Base-by-base conservation (phyloP, 2,329 filamentous ascomycete species). In the Ophiostoma populinum region DNA sequence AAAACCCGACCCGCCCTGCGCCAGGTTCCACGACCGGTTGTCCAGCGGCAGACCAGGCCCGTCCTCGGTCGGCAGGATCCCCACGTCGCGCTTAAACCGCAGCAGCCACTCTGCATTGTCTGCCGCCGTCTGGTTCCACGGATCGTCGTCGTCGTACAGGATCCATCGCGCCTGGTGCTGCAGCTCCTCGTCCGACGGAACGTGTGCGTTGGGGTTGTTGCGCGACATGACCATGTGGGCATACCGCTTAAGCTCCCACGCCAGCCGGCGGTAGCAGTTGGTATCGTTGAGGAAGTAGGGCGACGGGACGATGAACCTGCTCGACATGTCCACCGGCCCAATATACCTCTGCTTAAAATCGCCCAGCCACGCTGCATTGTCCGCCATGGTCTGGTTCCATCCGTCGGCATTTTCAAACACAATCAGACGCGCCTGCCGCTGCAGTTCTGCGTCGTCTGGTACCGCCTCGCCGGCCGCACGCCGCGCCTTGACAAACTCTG, bases 81-180 rank as follows among this genome's bases (percentile, higher is more conserved):
- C 67, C 1, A 55, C 58, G 32, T 69, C 61, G 9, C 67, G 61
- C 50, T 76, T 75, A 55, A 76, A 75, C 29, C 70, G 62, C 37
- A 62, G 58, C 10, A 76, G 57, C 71, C 71, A 76, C 49, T 75
- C 70, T 1, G 58, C 60, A 42, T 75, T 75, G 46, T 75, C 71
- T 20, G 70, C 70, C 1, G 67, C 66, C 0, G 70, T 75, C 44
- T 71, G 65, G 47, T 75, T 75, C 65, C 69, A 74, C 3, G 67
- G 67, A 44, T 75, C 70, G 38, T 75, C 70, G 61, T 72, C 68
- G 37, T 75, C 68, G 39, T 71, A 75, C 1, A 74, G 52, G 24
- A 75, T 62, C 66, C 68, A 75, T 13, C 70, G 61, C 3, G 70
- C 68, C 46, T 75, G 71, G 41, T 72, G 65, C 46, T 72, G 65